phyloP scores from a whole-genome alignment of 345 rosid species.

The Turritis glabra region DNA sequence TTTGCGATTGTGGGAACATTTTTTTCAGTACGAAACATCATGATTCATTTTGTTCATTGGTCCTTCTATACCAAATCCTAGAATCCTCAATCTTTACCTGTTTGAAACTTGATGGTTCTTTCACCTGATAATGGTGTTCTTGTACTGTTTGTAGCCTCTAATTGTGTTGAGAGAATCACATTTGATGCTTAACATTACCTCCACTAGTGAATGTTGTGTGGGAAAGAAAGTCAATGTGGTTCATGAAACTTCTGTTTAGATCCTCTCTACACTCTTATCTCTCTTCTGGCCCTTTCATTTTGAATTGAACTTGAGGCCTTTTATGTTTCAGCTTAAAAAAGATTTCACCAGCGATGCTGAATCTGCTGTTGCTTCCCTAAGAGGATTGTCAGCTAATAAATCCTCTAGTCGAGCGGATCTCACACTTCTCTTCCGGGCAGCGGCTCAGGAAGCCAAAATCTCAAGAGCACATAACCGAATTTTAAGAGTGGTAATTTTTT shows the following conservation, averaged over 20 bases:
- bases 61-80: too few species aligned
- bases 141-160: background rate
- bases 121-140: background rate
- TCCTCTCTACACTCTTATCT: background rate
- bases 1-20: background rate
- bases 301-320: background rate
- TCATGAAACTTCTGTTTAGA: background rate
- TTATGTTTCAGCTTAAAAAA: constrained; percentile 57
- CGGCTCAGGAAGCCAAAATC: constrained; percentile 83
- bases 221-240: background rate
- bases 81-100: background rate
- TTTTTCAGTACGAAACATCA: background rate
- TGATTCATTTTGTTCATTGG: background rate
- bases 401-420: constrained; percentile 84
- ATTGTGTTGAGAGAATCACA: background rate
- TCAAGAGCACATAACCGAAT: constrained; percentile 72
- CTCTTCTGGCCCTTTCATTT: background rate
- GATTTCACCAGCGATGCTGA: constrained; percentile 82
- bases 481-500: constrained; percentile 70
- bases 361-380: constrained; percentile 58
- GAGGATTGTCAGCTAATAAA: constrained; percentile 61
- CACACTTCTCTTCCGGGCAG: constrained; percentile 68
- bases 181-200: background rate
- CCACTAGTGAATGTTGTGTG: background rate
- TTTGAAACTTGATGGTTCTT: background rate